Evolutionary conservation across 306 rosid genomes (phyloP), one percentile per base, ranked within the genome.

Genomic region (cucumber (Cucumis sativus)): DNA sequence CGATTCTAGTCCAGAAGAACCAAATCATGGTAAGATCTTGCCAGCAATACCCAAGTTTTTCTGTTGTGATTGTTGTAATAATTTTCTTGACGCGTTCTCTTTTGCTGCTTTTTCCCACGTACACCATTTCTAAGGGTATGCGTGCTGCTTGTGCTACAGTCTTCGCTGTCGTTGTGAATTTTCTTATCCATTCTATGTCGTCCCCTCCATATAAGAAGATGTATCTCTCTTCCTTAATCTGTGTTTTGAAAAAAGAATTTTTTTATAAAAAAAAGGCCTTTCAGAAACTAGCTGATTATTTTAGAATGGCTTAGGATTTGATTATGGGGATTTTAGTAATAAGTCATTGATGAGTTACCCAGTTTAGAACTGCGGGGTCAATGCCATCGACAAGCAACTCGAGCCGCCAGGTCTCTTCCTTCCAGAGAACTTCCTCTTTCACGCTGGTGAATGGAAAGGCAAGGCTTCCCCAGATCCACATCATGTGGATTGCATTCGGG

Each of bases 401-500:
- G 28, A 86, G 86, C 76, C 85, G 80, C 91, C 91, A 88, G 13
- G 78, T 83, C 82, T 89, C 94, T 43, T 88, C 91, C 76, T 77
- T 86, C 94, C 91, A 89, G 1, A 89, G 84, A 72, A 77, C 77
- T 86, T 89, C 91, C 75, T 89, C 94, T 69, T 75, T 86, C 25
- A 63, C 9, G 71, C 83, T 89, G 9, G 91, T 87, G 83, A 89
- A 88, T 74, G 94, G 94, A 78, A 84, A 89, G 25, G 94, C 94
- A 35, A 74, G 77, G 57, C 88, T 86, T 79, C 90, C 91, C 91
- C 91, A 89, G 79, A 88, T 89, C 87, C 90, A 89, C 88, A 89
- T 89, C 94, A 89, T 89, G 83, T 87, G 94, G 47, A 89, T 81
- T 65, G 94, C 94, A 65, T 89, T 89, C 25, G 91, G 94, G 43